Evolutionary conservation across 257 asterid genomes (phyloP), one percentile per base, ranked within the genome.

Genomic region (Paulownia fortunei): DNA sequence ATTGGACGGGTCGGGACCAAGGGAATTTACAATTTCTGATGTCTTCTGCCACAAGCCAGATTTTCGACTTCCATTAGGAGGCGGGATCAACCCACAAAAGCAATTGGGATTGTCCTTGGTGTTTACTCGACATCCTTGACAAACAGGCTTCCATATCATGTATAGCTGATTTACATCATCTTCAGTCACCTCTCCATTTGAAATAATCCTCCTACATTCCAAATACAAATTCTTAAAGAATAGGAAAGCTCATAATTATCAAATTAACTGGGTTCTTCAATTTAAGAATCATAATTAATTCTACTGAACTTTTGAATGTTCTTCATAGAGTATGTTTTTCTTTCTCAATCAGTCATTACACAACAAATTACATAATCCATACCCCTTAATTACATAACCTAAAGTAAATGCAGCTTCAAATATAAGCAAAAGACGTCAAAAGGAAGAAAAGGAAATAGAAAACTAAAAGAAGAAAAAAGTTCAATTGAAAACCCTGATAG

Each of bases 41-140:
- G 86, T 87, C 81, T 93, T 95, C 86, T 93, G 98, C 99, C 99
- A 95, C 80, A 95, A 80, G 66, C 98, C 99, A 65, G 94, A 82
- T 86, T 95, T 95, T 49, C 99, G 88, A 84, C 90, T 93, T 61
- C 99, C 97, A 79, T 80, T 93, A 62, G 87, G 84, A 54, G 89
- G 92, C 52, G 99, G 99, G 79, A 88, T 78, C 85, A 95, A 85
- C 69, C 98, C 99, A 80, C 99, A 95, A 78, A 91, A 93, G 88
- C 99, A 95, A 84, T 93, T 95, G 66, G 99, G 99, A 68, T 95
- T 95, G 87, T 95, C 99, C 87, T 95, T 95, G 61, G 94, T 85
- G 83, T 95, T 95, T 56, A 90, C 85, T 54, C 99, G 98, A 81
- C 98, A 93, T 36, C 99, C 98, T 82, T 93, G 97, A 83, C 99